phyloP scores from a whole-genome alignment of 129 eudicot species.

The Sambucus nigra region DNA sequence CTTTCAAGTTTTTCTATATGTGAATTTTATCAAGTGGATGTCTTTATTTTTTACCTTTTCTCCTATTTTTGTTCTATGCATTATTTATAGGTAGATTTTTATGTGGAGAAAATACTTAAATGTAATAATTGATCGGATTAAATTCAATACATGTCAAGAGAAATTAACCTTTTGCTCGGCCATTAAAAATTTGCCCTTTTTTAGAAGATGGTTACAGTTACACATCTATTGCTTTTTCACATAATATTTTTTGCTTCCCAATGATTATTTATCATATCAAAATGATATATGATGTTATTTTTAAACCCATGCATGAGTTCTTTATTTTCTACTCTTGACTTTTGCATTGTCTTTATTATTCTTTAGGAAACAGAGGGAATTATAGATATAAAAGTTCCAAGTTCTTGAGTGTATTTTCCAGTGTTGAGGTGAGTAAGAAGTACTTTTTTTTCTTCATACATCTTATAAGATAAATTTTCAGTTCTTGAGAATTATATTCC shows the following conservation, averaged over 20 bases:
- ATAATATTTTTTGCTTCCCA: background rate
- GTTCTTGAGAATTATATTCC: background rate
- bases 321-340: background rate
- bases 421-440: constrained; percentile 51
- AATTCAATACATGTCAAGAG: too few relatives aligned
- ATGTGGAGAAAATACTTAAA: too few relatives aligned
- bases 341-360: background rate
- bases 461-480: background rate
- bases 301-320: background rate
- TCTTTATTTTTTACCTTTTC: background rate
- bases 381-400: constrained; percentile 47
- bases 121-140: too few relatives aligned
- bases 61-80: too few relatives aligned
- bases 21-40: too few relatives aligned
- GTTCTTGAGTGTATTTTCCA: constrained; percentile 84
- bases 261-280: background rate
- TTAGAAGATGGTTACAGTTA: background rate
- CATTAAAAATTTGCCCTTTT: too few relatives aligned
- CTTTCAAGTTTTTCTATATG: constrained; percentile 1
- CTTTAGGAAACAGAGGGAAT: constrained; percentile 71
- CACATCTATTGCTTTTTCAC: background rate
- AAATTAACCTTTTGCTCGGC: too few relatives aligned
- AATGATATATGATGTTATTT: background rate
- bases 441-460: background rate
- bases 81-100: too few relatives aligned